Percentiles rank a stretch among this genome's conserved stretches.
These are phyloP conservation scores for Leucosporidium yakuticum DNA, from an alignment of 768 basidiomycete genomes.

Conservation along the genomic window DNA sequence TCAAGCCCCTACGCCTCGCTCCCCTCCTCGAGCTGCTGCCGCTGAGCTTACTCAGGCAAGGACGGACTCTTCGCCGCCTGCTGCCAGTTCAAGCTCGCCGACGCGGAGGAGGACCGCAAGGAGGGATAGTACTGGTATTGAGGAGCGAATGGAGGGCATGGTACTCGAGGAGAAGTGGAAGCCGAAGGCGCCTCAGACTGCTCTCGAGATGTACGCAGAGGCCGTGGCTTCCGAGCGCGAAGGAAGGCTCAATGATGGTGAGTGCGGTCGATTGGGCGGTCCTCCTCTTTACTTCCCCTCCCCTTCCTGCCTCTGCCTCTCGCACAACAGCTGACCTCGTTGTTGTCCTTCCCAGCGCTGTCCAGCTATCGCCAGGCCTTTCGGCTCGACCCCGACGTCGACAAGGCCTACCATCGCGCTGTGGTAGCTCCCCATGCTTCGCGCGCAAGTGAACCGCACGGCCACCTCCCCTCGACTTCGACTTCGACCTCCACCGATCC, in stretches of 20 bases:
- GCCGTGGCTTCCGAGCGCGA: constrained; percentile 34
- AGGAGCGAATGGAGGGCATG: neutral
- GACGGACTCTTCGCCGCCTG: too few relatives aligned
- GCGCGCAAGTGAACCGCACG: neutral
- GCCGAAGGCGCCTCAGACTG: constrained; percentile 14
- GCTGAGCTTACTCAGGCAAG: too few relatives aligned
- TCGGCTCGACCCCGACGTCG: constrained; percentile 35
- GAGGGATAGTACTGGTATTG: neutral
- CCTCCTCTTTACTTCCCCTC: neutral
- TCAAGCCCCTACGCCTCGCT: neutral
- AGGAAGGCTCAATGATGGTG: constrained; percentile 35
- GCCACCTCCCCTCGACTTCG: neutral
- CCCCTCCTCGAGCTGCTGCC: neutral
- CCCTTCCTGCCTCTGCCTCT: neutral
- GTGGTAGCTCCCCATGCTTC: constrained; percentile 2
- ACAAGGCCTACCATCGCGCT: constrained; percentile 31
- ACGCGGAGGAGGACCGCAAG: neutral
- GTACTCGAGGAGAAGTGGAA: neutral
- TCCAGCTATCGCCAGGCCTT: constrained; percentile 29
- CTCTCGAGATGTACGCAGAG: constrained; percentile 33
- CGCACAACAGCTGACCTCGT: neutral
- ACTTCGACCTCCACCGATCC: neutral
- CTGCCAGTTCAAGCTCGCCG: neutral
- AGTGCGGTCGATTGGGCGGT: neutral
- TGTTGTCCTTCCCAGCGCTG: neutral